Evolutionary conservation across 2,329 filamentous ascomycete species (phyloP).

Genomic region (Colletotrichum australisinense): DNA sequence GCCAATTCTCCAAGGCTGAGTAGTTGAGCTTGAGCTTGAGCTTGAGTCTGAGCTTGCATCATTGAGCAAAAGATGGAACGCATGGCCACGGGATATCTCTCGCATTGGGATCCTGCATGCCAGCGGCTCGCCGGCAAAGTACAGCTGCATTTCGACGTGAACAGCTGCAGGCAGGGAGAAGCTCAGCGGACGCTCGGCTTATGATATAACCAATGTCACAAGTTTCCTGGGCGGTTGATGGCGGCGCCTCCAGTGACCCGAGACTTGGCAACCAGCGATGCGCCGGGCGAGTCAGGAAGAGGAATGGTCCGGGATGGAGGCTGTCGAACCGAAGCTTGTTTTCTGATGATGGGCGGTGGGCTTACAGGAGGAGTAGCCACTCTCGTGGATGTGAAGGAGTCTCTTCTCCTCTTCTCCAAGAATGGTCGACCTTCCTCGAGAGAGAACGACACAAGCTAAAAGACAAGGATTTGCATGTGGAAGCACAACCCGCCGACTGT

Average conservation of each 20-base stretch:
- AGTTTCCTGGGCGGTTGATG: background rate
- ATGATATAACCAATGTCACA: slow-evolving; percentile 20
- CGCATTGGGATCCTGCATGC: background rate
- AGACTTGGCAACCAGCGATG: slow-evolving; percentile 19
- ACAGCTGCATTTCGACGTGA: background rate
- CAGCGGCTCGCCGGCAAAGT: background rate
- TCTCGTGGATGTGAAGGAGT: background rate
- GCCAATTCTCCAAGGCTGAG: background rate
- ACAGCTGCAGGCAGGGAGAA: background rate
- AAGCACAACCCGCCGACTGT: slow-evolving; percentile 17
- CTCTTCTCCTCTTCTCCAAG: background rate
- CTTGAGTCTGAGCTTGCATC: background rate
- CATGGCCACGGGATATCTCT: background rate
- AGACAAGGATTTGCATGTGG: slow-evolving; percentile 31
- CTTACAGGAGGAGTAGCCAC: slow-evolving; percentile 3
- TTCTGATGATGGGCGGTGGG: slow-evolving; percentile 13
- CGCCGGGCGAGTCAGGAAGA: slow-evolving; percentile 20
- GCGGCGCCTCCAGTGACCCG: slow-evolving; percentile 15
- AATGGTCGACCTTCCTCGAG: background rate
- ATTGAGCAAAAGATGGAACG: background rate
- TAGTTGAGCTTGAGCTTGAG: background rate
- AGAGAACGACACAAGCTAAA: background rate
- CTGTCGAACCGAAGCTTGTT: slow-evolving; percentile 32
- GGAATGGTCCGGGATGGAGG: slow-evolving; percentile 21
- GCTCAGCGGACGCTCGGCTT: slow-evolving; percentile 1